A percentile compares a stretch with the other conserved stretches of the same genome.
phyloP scores from a whole-genome alignment of 2,329 filamentous ascomycete genomes.

The Biscogniauxia sp. region DNA sequence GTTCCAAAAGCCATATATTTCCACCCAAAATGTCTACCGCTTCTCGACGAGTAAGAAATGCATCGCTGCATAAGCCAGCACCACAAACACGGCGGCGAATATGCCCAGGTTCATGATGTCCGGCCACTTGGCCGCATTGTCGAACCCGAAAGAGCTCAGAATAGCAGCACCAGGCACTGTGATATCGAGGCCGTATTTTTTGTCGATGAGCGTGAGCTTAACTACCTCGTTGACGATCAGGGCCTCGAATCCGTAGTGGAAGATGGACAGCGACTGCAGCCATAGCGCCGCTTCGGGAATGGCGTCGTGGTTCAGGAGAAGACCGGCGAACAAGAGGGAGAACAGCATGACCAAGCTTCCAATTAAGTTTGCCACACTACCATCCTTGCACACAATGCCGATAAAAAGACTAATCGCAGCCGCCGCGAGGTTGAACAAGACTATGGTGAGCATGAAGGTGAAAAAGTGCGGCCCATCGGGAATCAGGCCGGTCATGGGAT shows the following conservation, averaged over 20 bases:
- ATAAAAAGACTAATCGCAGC: constrained; percentile 94
- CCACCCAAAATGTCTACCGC: constrained; percentile 49
- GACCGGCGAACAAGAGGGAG: constrained; percentile 88
- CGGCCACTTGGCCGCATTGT: constrained; percentile 80
- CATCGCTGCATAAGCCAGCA: constrained; percentile 89
- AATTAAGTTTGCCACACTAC: constrained; percentile 86
- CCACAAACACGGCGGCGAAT: constrained; percentile 78
- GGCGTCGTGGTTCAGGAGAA: constrained; percentile 90
- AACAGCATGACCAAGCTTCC: constrained; percentile 97
- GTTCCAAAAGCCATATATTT: constrained; percentile 6
- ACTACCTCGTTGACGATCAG: constrained; percentile 97
- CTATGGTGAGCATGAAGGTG: constrained; percentile 86
- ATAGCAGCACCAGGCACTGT: constrained; percentile 94
- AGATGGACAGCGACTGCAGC: constrained; percentile 92
- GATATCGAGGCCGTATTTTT: constrained; percentile 95
- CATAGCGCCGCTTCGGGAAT: constrained; percentile 83
- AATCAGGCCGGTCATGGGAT: constrained; percentile 94
- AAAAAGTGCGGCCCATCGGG: constrained; percentile 81
- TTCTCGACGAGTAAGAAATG: constrained; percentile 90
- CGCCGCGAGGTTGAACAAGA: constrained; percentile 93
- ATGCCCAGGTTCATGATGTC: constrained; percentile 80
- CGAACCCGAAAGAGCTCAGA: constrained; percentile 89
- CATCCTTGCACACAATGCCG: constrained; percentile 90
- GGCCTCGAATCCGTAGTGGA: constrained; percentile 96
- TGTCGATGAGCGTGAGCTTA: constrained; percentile 82